phyloP scores from a whole-genome alignment of 768 basidiomycete species.

The Lepiota subincarnata region DNA sequence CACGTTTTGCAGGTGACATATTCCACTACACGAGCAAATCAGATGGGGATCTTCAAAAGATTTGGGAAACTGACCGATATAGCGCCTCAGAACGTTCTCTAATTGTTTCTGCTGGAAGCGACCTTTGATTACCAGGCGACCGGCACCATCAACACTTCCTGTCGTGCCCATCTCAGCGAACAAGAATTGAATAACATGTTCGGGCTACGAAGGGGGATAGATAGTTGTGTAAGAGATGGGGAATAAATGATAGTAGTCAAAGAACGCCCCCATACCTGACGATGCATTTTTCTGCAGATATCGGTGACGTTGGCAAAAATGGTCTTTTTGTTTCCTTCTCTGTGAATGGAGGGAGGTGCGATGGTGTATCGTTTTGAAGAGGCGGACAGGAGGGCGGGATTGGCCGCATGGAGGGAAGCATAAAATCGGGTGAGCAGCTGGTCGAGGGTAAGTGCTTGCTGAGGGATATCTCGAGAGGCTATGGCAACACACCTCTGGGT shows the following conservation, averaged over 20 bases:
- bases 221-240: neutral
- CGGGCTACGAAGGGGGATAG: conserved; percentile 50
- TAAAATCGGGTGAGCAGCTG: conserved; percentile 94
- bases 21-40: conserved; percentile 71
- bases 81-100: conserved; percentile 92
- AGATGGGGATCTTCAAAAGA: neutral
- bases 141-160: conserved; percentile 89
- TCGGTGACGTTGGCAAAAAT: conserved; percentile 96
- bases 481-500: conserved; percentile 68
- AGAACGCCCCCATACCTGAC: conserved; percentile 44
- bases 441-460: conserved; percentile 1
- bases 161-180: conserved; percentile 99
- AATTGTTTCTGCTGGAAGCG: conserved; percentile 98
- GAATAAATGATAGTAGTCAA: neutral
- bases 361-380: conserved; percentile 95
- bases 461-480: neutral
- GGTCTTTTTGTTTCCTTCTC: conserved; percentile 96
- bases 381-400: conserved; percentile 80
- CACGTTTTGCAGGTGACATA: conserved; percentile 99
- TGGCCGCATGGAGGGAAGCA: conserved; percentile 84
- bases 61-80: conserved; percentile 80
- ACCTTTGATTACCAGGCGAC: conserved; percentile 93
- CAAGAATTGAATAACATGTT: conserved; percentile 95
- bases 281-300: conserved; percentile 98
- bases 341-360: conserved; percentile 88